These are phyloP conservation scores for Malus hybrid DNA, from an alignment of 331 rosid genomes.

Conservation along the genomic window DNA sequence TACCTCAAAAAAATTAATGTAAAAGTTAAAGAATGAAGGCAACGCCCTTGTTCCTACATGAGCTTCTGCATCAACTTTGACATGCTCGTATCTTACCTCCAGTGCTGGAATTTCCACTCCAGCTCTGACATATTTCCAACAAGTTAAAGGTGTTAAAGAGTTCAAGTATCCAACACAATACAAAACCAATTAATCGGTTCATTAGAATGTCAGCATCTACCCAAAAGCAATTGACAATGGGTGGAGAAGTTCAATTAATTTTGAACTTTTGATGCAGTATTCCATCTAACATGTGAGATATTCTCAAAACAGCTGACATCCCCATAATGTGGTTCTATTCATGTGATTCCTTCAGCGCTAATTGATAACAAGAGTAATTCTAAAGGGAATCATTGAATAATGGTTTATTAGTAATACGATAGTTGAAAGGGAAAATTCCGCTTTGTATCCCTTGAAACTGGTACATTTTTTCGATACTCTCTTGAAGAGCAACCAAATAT, in stretches of 20 bases:
- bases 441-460: not conserved
- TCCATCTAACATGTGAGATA: too few relatives aligned
- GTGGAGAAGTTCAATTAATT: too few relatives aligned
- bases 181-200: not conserved
- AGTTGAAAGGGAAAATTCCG: not conserved
- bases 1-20: constrained; percentile 46
- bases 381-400: not conserved
- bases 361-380: not conserved
- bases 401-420: not conserved
- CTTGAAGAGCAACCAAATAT: not conserved
- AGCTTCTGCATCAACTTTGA: constrained; percentile 50
- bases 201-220: too few relatives aligned
- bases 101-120: constrained; percentile 63
- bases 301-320: not conserved
- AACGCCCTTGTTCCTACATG: constrained; percentile 56
- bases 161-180: not conserved
- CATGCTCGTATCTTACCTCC: constrained; percentile 57
- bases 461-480: not conserved
- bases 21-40: constrained; percentile 41
- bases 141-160: not conserved
- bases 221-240: too few relatives aligned
- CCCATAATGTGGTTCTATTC: not conserved
- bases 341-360: not conserved
- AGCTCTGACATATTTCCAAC: constrained; percentile 35
- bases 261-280: too few relatives aligned